phyloP scores from a whole-genome alignment of 352 stramenopile species.

The Pythium biforme region DNA sequence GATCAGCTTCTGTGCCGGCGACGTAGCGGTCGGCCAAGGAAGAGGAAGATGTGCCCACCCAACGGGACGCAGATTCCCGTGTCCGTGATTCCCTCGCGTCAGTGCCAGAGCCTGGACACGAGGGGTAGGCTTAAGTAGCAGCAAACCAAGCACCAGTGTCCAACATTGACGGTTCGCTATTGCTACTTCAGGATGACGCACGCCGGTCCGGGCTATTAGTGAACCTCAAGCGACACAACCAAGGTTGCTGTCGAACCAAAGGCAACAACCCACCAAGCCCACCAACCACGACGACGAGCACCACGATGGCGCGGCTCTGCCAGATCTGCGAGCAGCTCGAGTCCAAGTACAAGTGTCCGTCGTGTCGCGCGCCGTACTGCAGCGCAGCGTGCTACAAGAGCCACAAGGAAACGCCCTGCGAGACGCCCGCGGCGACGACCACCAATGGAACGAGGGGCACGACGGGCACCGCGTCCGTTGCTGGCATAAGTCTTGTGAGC shows the following conservation, averaged over 20 bases:
- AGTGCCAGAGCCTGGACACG: conserved; percentile 13
- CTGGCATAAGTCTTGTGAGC: not conserved
- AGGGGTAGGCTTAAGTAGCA: conserved; percentile 21
- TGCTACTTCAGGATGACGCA: not conserved
- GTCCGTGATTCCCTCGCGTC: conserved; percentile 20
- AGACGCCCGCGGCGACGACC: conserved; percentile 7
- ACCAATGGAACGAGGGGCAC: conserved; percentile 1
- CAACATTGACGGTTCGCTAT: not conserved
- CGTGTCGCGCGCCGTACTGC: conserved; percentile 70
- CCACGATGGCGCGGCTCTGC: conserved; percentile 47
- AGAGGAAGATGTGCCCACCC: not conserved
- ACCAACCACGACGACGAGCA: not conserved
- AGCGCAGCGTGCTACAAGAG: conserved; percentile 76
- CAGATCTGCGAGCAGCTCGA: conserved; percentile 45
- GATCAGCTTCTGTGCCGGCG: not conserved
- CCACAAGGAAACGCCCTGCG: conserved; percentile 73
- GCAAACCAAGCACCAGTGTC: conserved; percentile 15
- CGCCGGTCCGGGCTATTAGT: no score
- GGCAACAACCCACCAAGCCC: not conserved
- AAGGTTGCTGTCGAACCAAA: not conserved
- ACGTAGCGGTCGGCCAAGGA: not conserved
- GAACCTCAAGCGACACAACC: conserved; percentile 14
- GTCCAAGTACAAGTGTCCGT: conserved; percentile 86
- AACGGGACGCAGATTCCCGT: not conserved
- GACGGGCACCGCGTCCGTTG: no score